phyloP scores from a whole-genome alignment of 139 green algal species.

The Axilococcus clingmanii region DNA sequence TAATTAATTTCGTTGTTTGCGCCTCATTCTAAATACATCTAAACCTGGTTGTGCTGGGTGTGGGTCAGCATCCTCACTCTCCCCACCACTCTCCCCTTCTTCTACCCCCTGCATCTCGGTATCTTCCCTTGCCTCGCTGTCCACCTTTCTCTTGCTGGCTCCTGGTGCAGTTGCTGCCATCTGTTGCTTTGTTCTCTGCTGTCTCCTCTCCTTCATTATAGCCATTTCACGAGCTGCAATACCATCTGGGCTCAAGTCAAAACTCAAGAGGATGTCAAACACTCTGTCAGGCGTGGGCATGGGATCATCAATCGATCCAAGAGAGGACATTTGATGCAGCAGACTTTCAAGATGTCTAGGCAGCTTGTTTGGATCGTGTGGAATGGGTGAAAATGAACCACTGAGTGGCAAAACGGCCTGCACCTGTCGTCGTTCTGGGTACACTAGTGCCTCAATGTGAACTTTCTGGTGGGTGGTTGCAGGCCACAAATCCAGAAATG shows the following conservation, averaged over 20 bases:
- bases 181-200: conserved; percentile 5
- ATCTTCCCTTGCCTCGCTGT: neutral
- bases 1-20: too few relatives aligned
- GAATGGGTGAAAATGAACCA: conserved; percentile 9
- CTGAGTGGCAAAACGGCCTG: neutral
- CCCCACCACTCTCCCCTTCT: conserved; percentile 1
- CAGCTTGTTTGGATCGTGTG: conserved; percentile 36
- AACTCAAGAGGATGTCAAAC: conserved; percentile 29
- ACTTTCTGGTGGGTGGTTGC: neutral
- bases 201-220: conserved; percentile 7
- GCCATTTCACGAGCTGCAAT: conserved; percentile 17
- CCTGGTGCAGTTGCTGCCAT: neutral
- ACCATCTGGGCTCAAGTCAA: conserved; percentile 22
- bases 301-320: conserved; percentile 18
- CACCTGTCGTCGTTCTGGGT: conserved; percentile 3
- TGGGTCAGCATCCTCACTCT: neutral
- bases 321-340: too few relatives aligned
- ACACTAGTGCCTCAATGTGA: neutral
- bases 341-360: conserved; percentile 41
- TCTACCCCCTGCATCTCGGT: conserved; percentile 8
- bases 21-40: conserved; percentile 25
- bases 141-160: neutral
- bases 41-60: neutral
- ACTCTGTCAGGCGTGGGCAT: conserved; percentile 22
- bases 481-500: conserved; percentile 28